Conservation (phyloP, 176 grass and related monocot species). For the Rhynchospora pubera region DNA sequence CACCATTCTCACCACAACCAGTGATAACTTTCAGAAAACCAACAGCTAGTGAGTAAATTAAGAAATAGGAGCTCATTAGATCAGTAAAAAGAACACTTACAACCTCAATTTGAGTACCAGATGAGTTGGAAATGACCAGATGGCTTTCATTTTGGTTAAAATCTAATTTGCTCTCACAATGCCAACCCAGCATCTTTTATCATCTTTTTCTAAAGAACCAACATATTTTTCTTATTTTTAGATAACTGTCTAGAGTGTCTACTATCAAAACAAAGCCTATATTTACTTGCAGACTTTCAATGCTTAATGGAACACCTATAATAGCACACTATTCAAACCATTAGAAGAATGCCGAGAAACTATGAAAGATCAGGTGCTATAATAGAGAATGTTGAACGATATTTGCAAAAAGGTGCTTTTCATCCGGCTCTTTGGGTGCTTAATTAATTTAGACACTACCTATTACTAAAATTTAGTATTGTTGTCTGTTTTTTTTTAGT, state of each 20-base stretch:
- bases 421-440: neutral
- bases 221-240: neutral
- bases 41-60: conserved; percentile 37
- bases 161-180: neutral
- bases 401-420: neutral
- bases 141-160: neutral
- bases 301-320: neutral
- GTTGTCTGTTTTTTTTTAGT: neutral
- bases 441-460: neutral
- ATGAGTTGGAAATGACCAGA: neutral
- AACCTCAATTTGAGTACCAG: neutral
- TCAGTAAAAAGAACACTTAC: neutral
- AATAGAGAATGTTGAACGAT: too few species aligned
- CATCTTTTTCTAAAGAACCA: neutral
- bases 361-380: neutral
- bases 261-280: neutral
- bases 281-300: neutral
- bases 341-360: neutral
- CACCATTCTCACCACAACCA: conserved; percentile 63
- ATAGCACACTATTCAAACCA: neutral
- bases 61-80: conserved; percentile 21
- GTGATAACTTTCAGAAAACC: conserved; percentile 76
- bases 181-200: neutral
- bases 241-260: neutral
- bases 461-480: neutral